Evolutionary conservation across 495 filamentous ascomycete genomes (phyloP), one percentile per base, ranked within the genome.

Genomic region (Lophiotrema nucula): DNA sequence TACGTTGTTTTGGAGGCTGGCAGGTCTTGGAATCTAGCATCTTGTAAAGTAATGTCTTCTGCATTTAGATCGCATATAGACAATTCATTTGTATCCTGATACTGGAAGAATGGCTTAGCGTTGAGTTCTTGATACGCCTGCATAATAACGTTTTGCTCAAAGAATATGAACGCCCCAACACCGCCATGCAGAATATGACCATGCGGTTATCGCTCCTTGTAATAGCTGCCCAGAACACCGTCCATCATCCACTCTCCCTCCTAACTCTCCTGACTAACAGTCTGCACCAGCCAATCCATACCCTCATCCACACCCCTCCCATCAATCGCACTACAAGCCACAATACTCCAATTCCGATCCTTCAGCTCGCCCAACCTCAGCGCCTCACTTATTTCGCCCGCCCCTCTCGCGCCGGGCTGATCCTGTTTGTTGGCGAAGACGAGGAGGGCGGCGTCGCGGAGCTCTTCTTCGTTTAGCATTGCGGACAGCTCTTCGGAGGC

Each of bases 371-470:
- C 92, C 45, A 98, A 74, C 65, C 85, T 86, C 71, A 98, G 74
- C 19, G 90, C 93, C 73, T 97, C 92, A 43, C 87, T 92, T 64
- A 98, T 97, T 68, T 97, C 95, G 8, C 90, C 93, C 2, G 95
- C 93, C 0, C 93, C 95, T 73, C 96, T 95, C 25, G 93, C 92
- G 19, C 93, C 95, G 2, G 93, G 93, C 68, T 97, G 93, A 74
- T 98, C 93, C 68, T 98, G 95, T 76, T 98, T 98, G 75, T 98
- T 98, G 53, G 93, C 93, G 73, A 98, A 98, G 3, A 98, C 95
- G 22, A 98, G 76, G 33, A 98, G 73, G 21, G 90, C 86, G 10
- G 95, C 92, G 62, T 97, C 95, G 56, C 87, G 87, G 25, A 98
- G 80, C 70, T 98, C 93, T 31, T 97, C 95, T 72, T 98, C 93